Base-by-base conservation (phyloP, 2,329 filamentous ascomycete genomes). In the Leptographium lundbergii region DNA sequence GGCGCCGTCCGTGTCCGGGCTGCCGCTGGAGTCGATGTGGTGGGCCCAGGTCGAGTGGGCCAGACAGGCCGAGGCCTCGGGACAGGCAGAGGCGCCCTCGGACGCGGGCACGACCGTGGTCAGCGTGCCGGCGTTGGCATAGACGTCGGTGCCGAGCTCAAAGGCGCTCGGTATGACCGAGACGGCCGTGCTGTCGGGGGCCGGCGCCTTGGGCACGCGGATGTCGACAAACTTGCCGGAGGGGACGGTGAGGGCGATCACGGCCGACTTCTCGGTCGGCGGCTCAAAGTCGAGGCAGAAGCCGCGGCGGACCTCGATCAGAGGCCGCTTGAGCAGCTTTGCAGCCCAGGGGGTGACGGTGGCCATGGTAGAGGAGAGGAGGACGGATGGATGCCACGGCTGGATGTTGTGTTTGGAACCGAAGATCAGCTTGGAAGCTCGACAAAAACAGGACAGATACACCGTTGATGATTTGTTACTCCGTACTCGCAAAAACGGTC, bases 141-240 rank as follows among this genome's bases (percentile, higher is more conserved):
- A 59, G 34, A 57, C 58, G 19, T 27, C 14, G 4, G 32, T 14
- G 1, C 54, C 34, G 1, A 59, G 34, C 19, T 51, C 25, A 22
- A 32, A 59, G 22, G 45, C 47, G 22, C 24, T 53, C 1, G 54
- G 45, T 45, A 59, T 59, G 19, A 59, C 58, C 3, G 45, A 22
- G 3, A 25, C 36, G 25, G 48, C 48, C 10, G 24, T n/a, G 24
- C 19, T 48, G 27, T 11, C 27, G 9, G 7, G 10, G 27, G 34
- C 14, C 6, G 27, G 1, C 7, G 42, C 34, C 24, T 53, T 48
- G 24, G 58, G 58, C 3, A 59, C 58, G 14, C 58, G 53, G 11
- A 59, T 53, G 39, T 59, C 58, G 36, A 59, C 58, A 48, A 57
- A 59, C 27, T 57, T 59, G 24, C 58, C 58, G 4, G 58, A 59